Conservation (phyloP, 2,329 filamentous ascomycete genomes). For the Ophiostoma piceae region DNA sequence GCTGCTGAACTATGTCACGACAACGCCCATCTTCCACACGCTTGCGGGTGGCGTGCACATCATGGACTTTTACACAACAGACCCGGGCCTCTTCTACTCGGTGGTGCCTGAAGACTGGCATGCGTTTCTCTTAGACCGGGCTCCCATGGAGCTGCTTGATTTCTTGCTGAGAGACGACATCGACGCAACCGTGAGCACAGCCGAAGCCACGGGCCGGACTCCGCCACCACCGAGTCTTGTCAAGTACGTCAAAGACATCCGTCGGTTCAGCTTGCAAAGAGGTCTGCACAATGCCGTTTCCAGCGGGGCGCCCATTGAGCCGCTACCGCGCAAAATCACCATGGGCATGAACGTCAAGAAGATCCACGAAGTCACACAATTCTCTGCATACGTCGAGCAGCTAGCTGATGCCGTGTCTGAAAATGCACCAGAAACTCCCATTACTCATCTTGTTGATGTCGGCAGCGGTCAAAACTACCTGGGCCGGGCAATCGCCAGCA, state of each 20-base stretch:
- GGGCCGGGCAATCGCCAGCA: conserved; percentile 71
- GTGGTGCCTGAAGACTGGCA: conserved; percentile 79
- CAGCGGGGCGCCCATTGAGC: conserved; percentile 35
- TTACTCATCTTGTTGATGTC: conserved; percentile 91
- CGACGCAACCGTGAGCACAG: conserved; percentile 33
- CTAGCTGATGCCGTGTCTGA: conserved; percentile 54
- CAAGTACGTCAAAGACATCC: conserved; percentile 66
- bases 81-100: conserved; percentile 74
- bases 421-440: conserved; percentile 47
- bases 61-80: conserved; percentile 86
- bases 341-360: conserved; percentile 97
- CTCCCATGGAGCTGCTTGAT: conserved; percentile 72
- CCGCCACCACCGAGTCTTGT: conserved; percentile 54
- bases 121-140: conserved; percentile 63
- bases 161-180: conserved; percentile 76
- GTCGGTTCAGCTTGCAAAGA: conserved; percentile 62
- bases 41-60: conserved; percentile 98
- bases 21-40: conserved; percentile 71
- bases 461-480: conserved; percentile 96
- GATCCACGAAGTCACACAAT: conserved; percentile 85
- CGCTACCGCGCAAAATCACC: conserved; percentile 64
- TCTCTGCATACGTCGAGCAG: conserved; percentile 73
- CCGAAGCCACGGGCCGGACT: neutral
- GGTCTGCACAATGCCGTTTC: conserved; percentile 36
- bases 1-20: conserved; percentile 69